phyloP scores from a whole-genome alignment of 306 rosid genomes.

The Pyrus pyrifolia region DNA sequence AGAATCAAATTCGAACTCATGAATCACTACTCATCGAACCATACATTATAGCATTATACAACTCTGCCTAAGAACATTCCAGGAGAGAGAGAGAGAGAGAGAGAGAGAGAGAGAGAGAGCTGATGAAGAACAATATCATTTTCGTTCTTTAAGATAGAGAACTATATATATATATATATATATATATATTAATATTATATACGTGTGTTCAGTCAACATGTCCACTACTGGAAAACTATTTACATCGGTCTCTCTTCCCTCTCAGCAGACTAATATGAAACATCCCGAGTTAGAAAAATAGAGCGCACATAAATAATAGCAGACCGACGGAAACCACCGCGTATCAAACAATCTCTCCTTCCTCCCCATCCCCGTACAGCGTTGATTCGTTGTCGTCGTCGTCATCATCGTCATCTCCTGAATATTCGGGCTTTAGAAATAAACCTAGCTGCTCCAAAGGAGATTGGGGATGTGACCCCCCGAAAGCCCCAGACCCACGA shows the following conservation, averaged over 20 bases:
- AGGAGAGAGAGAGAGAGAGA: too few relatives aligned
- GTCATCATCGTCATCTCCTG: constrained; percentile 37
- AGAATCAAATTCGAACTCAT: too few relatives aligned
- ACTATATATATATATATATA: not conserved
- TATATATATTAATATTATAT: too few relatives aligned
- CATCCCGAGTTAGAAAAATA: constrained; percentile 22
- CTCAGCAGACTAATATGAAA: constrained; percentile 7
- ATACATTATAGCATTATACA: too few relatives aligned
- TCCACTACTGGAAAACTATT: constrained; percentile 14
- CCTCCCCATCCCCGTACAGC: constrained; percentile 38
- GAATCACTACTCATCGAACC: too few relatives aligned
- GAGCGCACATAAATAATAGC: not conserved
- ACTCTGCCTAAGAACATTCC: too few relatives aligned
- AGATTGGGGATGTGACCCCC: constrained; percentile 16
- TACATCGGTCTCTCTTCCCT: constrained; percentile 25
- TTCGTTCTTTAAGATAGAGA: not conserved
- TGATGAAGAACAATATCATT: not conserved
- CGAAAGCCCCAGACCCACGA: constrained; percentile 21
- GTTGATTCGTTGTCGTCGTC: constrained; percentile 26
- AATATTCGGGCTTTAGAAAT: constrained; percentile 57
- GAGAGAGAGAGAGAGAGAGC: not conserved
- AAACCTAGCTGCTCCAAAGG: constrained; percentile 78
- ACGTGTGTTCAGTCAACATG: not conserved
- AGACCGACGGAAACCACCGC: not conserved
- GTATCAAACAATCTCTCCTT: constrained; percentile 49